These are phyloP conservation scores for Fusarium aywerte DNA, from an alignment of 2,329 filamentous ascomycete genomes.

Conservation along the genomic window DNA sequence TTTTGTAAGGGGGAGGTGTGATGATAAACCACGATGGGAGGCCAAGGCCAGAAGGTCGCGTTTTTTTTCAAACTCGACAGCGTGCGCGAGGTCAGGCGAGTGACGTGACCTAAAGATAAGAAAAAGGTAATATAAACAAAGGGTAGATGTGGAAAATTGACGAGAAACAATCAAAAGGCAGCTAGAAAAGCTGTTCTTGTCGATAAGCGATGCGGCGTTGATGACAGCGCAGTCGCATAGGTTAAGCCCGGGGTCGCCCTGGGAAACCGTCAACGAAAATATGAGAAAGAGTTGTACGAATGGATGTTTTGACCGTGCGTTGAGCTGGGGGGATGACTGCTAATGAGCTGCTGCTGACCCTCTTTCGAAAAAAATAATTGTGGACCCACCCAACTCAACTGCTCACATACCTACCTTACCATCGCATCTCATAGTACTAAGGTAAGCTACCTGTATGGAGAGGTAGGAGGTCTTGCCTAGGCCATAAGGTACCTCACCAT, in stretches of 20 bases:
- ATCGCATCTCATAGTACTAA: too few species aligned
- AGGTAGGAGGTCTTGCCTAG: neutral
- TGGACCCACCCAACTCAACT: constrained; percentile 14
- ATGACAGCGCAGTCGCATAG: constrained; percentile 47
- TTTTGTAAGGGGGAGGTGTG: constrained; percentile 19
- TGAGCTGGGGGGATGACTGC: constrained; percentile 31
- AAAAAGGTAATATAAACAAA: constrained; percentile 19
- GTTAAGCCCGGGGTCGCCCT: constrained; percentile 44
- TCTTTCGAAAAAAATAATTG: constrained; percentile 36
- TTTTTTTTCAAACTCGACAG: constrained; percentile 26
- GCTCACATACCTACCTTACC: neutral
- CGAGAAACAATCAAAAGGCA: constrained; percentile 31
- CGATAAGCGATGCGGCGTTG: constrained; percentile 42
- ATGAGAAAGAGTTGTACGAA: constrained; percentile 41
- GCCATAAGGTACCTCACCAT: constrained; percentile 18
- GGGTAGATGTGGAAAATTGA: constrained; percentile 17
- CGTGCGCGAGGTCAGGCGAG: constrained; percentile 6
- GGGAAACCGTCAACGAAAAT: constrained; percentile 47
- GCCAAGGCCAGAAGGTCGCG: constrained; percentile 29
- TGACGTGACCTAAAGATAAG: constrained; percentile 20
- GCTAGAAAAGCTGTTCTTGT: constrained; percentile 31
- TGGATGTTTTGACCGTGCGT: constrained; percentile 45
- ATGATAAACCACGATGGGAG: constrained; percentile 25
- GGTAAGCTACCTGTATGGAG: neutral
- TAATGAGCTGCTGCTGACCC: constrained; percentile 39